Conservation (phyloP, 495 filamentous ascomycete species). For the Neurospora africana region DNA sequence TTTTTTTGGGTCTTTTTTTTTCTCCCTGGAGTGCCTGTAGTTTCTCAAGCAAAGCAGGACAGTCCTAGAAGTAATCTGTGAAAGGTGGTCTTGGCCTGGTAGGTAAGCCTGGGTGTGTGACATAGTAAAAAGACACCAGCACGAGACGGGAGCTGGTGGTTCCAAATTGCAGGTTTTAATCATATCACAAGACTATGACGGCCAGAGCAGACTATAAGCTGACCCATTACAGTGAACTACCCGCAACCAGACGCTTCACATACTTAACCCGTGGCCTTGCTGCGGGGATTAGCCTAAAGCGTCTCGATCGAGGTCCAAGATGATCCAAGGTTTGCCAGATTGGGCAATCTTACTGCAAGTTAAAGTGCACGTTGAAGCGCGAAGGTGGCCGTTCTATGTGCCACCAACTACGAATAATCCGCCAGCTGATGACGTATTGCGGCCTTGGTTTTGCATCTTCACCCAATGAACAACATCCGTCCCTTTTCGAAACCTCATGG, state of each 20-base stretch:
- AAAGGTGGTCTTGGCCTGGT: not conserved
- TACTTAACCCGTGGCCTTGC: not conserved
- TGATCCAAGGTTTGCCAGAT: not conserved
- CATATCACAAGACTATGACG: not conserved
- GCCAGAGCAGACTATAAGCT: not conserved
- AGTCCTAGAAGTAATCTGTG: not conserved
- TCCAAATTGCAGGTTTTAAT: not conserved
- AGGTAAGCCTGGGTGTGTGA: not conserved
- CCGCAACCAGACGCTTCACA: not conserved
- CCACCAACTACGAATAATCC: not conserved
- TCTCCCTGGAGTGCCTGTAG: not conserved
- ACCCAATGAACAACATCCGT: not conserved
- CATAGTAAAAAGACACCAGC: not conserved
- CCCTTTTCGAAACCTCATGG: not conserved
- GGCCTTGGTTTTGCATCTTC: not conserved
- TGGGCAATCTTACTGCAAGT: not conserved
- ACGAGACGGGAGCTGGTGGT: not conserved
- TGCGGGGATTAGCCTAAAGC: not conserved
- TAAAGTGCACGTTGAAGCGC: not conserved
- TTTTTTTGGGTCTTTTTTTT: not conserved
- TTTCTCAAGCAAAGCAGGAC: not conserved
- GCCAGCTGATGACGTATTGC: not conserved
- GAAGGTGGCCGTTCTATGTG: not conserved
- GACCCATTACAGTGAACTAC: not conserved
- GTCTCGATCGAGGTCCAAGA: not conserved